Evolutionary conservation across 169 alveolate species (phyloP).

Genomic region (Perkinsus marinus): DNA sequence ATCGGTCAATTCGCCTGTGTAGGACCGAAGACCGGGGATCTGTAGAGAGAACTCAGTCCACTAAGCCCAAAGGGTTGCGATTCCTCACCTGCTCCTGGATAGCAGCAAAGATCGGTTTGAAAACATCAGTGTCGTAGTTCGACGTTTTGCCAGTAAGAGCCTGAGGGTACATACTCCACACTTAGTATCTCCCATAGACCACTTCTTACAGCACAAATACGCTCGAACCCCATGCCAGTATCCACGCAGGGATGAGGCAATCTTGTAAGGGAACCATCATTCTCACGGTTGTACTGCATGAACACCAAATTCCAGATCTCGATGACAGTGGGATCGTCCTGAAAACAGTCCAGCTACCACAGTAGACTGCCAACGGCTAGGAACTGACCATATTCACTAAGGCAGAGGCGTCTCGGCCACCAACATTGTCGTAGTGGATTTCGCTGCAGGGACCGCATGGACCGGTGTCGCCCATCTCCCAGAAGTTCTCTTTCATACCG

Average conservation of each 20-base stretch:
- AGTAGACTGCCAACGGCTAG: not conserved
- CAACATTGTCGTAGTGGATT: slow-evolving; percentile 75
- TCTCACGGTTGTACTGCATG: slow-evolving; percentile 80
- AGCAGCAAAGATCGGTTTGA: slow-evolving; percentile 57
- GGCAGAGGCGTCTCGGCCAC: slow-evolving; percentile 71
- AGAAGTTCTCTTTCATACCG: slow-evolving; percentile 76
- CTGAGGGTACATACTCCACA: not conserved
- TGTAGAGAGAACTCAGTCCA: not conserved
- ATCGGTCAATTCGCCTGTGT: slow-evolving; percentile 55
- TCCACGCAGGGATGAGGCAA: slow-evolving; percentile 80
- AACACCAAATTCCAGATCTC: slow-evolving; percentile 87
- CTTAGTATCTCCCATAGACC: slow-evolving; percentile 21
- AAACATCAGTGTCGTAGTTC: slow-evolving; percentile 83
- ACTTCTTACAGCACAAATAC: slow-evolving; percentile 68
- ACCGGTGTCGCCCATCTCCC: slow-evolving; percentile 95
- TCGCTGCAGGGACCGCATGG: slow-evolving; percentile 95
- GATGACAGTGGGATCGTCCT: slow-evolving; percentile 80
- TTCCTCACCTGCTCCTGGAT: slow-evolving; percentile 32
- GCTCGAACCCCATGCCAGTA: slow-evolving; percentile 85
- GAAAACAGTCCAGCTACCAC: not conserved
- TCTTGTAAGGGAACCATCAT: slow-evolving; percentile 58
- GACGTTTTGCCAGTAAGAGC: slow-evolving; percentile 14
- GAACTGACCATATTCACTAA: slow-evolving; percentile 51
- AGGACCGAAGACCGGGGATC: slow-evolving; percentile 45
- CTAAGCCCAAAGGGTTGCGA: no score